These are phyloP conservation scores for Musa schizocarpa DNA, from an alignment of 176 grass and related monocot genomes.

Conservation along the genomic window DNA sequence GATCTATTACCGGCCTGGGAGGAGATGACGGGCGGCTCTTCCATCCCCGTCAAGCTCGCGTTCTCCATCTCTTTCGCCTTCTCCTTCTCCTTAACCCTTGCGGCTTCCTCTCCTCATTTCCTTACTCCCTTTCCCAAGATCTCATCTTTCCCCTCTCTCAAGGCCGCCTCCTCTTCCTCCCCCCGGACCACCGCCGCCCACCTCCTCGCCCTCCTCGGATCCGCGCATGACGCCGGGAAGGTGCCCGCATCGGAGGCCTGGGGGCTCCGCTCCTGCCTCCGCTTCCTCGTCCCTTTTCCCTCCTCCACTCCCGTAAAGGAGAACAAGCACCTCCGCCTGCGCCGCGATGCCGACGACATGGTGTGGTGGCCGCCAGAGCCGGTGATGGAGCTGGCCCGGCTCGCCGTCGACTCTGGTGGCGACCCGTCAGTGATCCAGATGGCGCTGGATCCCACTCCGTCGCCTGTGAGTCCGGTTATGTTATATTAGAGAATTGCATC, in stretches of 20 bases:
- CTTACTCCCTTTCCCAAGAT: conserved; percentile 5
- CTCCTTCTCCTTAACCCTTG: conserved; percentile 35
- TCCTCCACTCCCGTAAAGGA: not conserved
- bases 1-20: not conserved
- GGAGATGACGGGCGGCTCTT: not conserved
- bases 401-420: conserved; percentile 71
- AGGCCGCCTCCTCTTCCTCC: conserved; percentile 16
- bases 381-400: conserved; percentile 65
- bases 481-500: not conserved
- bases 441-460: conserved; percentile 57
- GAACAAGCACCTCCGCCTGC: conserved; percentile 6
- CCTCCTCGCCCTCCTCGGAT: conserved; percentile 66
- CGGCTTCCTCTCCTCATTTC: conserved; percentile 16
- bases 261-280: conserved; percentile 46
- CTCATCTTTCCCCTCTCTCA: conserved; percentile 1
- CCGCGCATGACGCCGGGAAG: conserved; percentile 9
- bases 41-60: conserved; percentile 48
- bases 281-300: conserved; percentile 50
- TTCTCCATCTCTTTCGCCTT: conserved; percentile 53
- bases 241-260: conserved; percentile 28
- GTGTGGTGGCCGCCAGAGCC: conserved; percentile 85
- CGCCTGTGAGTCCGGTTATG: conserved; percentile 40
- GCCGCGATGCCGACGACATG: conserved; percentile 32
- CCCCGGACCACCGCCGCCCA: conserved; percentile 39
- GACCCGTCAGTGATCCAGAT: conserved; percentile 63